Base-by-base conservation (phyloP, 345 rosid species). In the Triadica sebifera region DNA sequence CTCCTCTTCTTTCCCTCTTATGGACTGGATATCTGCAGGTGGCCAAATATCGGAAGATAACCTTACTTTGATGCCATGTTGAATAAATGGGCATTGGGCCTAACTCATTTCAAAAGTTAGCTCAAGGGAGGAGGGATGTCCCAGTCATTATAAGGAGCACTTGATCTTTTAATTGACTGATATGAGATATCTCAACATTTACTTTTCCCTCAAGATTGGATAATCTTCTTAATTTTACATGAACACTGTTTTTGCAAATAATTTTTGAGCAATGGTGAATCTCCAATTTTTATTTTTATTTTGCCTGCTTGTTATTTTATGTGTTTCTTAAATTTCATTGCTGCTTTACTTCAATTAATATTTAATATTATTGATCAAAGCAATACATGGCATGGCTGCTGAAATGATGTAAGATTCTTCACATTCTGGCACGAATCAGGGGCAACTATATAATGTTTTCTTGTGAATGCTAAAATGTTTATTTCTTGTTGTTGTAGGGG, bases 401-500 rank as follows among this genome's bases (percentile, higher is more conserved):
- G 25, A 34, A 29, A 52, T 19, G 0, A 17, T 52, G 25, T 66
- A 49, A 3, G 34, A 4, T 53, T 69, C 47, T 37, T 50, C 41
- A n/a, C 24, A 39, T 46, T 51, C 15, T 22, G 24, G 37, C 38
- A 13, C 11, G 34, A 29, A 29, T 29, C 2, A 2, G 34, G 2
- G 34, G 34, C 2, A 29, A 29, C 52, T 47, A 41, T 65, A 29
- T 19, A 34, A 22, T 45, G 13, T 65, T 24, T 29, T 39, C 12
- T 22, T 49, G 24, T 8, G 13, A 17, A 25, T 34, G 52, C 58
- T 69, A 12, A 56, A 12, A 56, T 20, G 58, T 49, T 66, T 38
- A 75, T 52, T 39, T 65, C 25, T 70, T 19, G 57, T 43, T 52
- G 51, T 69, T 84, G 74, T 80, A 94, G 98, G 98, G 98, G 56